Evolutionary conservation across 2,329 filamentous ascomycete genomes (phyloP), one percentile per base, ranked within the genome.

Genomic region (Colletotrichum orbiculare): DNA sequence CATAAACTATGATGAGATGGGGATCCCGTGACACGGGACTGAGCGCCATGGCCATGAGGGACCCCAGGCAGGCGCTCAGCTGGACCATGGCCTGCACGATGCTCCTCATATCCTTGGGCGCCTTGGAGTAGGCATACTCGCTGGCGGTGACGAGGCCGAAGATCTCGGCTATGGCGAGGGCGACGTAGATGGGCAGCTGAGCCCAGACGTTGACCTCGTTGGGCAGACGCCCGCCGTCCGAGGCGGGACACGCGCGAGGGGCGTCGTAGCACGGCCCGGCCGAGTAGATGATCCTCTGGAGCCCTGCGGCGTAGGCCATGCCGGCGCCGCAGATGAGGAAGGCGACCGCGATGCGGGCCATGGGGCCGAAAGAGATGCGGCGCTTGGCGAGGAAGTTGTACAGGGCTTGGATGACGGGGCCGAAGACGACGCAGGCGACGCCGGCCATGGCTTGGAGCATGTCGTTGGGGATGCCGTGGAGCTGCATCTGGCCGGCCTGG

Each of bases 381-480:
- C 75, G 69, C 39, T 79, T 80, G 56, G 82, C 81, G 13, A 86
- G 75, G 4, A 72, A 73, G 1, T 84, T 84, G 72, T 85, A 87
- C n/a, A 87, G 69, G 34, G 77, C 77, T 70, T 87, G 84, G 60
- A 85, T 78, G 52, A 87, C 76, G 3, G 85, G 85, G 53, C 86
- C 84, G 70, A 84, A 81, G 68, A 87, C 79, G 66, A 87, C 81
- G 45, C 86, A 78, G 10, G 81, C 75, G 52, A 86, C 77, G 8
- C 83, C 82, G 73, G 86, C 84, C 15, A 87, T 75, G 69, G 85
- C 85, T 71, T 81, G 83, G 70, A 87, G 52, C 61, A 85, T 76
- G 57, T 86, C 84, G 75, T 86, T 86, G 63, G 84, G 84, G 1
- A 85, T 79, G 54, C 84, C 84, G 61, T 82, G 77, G 6, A 81